These are phyloP conservation scores for Geranium rotundifolium DNA, from an alignment of 345 rosid genomes.

Conservation along the genomic window DNA sequence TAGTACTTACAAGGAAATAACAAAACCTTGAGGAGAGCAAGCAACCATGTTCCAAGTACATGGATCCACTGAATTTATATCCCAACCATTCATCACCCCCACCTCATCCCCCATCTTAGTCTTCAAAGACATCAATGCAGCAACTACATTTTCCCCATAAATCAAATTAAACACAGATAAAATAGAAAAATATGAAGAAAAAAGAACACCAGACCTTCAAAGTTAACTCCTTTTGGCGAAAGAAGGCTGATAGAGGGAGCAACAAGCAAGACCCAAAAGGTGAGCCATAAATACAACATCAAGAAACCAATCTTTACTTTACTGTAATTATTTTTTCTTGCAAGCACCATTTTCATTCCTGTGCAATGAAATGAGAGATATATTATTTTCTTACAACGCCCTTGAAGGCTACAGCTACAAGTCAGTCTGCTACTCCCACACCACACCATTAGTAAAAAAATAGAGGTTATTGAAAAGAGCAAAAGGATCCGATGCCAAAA, in stretches of 20 bases:
- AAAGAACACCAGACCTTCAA: slow-evolving; percentile 41
- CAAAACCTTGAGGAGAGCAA: slow-evolving; percentile 73
- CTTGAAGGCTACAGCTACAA: too few relatives aligned
- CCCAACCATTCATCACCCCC: slow-evolving; percentile 74
- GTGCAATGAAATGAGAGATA: too few relatives aligned
- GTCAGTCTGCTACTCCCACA: too few relatives aligned
- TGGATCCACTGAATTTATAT: slow-evolving; percentile 93
- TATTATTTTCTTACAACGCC: too few relatives aligned
- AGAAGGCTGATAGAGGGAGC: slow-evolving; percentile 53
- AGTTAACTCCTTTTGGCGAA: slow-evolving; percentile 93
- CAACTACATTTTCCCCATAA: slow-evolving; percentile 29
- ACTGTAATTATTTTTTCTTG: not conserved
- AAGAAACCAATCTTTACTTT: slow-evolving; percentile 10
- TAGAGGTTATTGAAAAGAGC: too few relatives aligned
- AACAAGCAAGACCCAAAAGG: slow-evolving; percentile 19
- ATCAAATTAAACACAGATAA: not conserved
- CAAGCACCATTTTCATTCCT: too few relatives aligned
- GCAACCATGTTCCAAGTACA: slow-evolving; percentile 98
- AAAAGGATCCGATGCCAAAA: too few relatives aligned
- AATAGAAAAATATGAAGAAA: not conserved
- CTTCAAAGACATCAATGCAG: slow-evolving; percentile 88
- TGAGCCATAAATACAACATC: slow-evolving; percentile 19
- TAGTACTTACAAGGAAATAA: slow-evolving; percentile 68
- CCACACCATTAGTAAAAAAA: too few relatives aligned
- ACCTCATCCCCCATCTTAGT: slow-evolving; percentile 54